Evolutionary conservation across 371 early-diverging fungal genomes (phyloP), one percentile per base, ranked within the genome.

Genomic region (Coemansia sp.): DNA sequence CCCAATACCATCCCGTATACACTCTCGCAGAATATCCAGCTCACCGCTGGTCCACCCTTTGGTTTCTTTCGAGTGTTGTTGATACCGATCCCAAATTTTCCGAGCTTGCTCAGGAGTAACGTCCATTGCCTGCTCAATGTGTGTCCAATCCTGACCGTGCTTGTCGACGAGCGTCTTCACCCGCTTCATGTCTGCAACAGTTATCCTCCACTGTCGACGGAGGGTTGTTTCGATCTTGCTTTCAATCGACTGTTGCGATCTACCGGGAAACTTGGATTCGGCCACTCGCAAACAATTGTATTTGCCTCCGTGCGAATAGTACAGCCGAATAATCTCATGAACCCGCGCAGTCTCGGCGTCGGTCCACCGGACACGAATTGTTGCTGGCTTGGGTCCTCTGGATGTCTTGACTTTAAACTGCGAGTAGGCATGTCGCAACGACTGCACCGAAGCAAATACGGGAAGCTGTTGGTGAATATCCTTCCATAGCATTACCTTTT

Each of bases 91-190:
- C 58, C 58, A 48, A 4, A 48, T 36, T 1, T 5, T 26, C 5
- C 11, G 49, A 6, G 38, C 48, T 20, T n/a, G 58, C 2, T 38
- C 1, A 4, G 58, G 48, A n/a, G 59, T 38, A 4, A 35, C 6
- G 2, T 14, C 9, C 36, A 65, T 16, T 11, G 54, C 36, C 11
- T 13, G 30, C n/a, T 38, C 59, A 20, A 65, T 47, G 0, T 26
- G 59, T 13, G 39, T 50, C 65, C 65, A 65, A 13, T 59, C 55
- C 32, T 65, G 50, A 55, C 66, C 59, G 41, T 59, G 36, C 48
- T 47, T 35, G 1, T 36, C 38, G 5, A 59, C 65, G 1, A 63
- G 51, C 53, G 36, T 11, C 42, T 43, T 39, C 20, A 63, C 16
- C 30, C 14, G 49, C n/a, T 45, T 16, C 43, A 9, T 30, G 13